phyloP scores from a whole-genome alignment of 306 rosid species.

The Dalbergia cultrata region DNA sequence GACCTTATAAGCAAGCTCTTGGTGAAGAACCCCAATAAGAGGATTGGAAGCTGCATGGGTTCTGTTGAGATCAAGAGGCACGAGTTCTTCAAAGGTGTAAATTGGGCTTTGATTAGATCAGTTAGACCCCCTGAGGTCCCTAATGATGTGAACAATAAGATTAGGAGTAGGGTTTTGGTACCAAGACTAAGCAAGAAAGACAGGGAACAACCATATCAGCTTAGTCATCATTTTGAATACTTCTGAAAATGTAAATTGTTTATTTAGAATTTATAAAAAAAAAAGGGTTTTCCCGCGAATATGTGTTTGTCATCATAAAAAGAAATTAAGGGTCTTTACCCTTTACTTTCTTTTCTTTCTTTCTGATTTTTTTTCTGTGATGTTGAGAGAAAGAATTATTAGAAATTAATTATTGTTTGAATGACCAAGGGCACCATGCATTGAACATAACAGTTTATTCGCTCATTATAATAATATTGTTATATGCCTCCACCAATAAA shows the following conservation, averaged over 20 bases:
- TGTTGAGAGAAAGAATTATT: conserved; percentile 51
- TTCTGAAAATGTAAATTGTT: conserved; percentile 64
- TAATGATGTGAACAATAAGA: conserved; percentile 54
- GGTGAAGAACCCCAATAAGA: conserved; percentile 94
- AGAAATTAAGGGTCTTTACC: conserved; percentile 37
- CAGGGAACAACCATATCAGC: conserved; percentile 84
- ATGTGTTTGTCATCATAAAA: conserved; percentile 39
- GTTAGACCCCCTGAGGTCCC: conserved; percentile 90
- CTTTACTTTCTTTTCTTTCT: conserved; percentile 7
- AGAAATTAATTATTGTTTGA: conserved; percentile 45
- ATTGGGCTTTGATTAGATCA: conserved; percentile 93
- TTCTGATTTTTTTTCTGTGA: conserved; percentile 22
- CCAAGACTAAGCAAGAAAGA: conserved; percentile 82
- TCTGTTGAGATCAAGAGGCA: conserved; percentile 94
- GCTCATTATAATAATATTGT: conserved; percentile 40
- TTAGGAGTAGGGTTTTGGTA: conserved; percentile 61
- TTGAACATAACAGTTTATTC: conserved; percentile 51
- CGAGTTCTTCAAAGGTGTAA: conserved; percentile 87
- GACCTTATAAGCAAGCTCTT: conserved; percentile 80
- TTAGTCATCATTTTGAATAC: conserved; percentile 74
- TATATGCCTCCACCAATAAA: conserved; percentile 37
- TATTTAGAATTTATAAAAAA: background rate
- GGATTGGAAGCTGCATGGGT: conserved; percentile 85
- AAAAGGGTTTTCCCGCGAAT: conserved; percentile 39
- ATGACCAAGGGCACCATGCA: conserved; percentile 53